A percentile compares a stretch with the other conserved stretches of the same genome.
These are phyloP conservation scores for Diutina catenulata DNA, from an alignment of 1,139 yeast species.

Conservation along the genomic window DNA sequence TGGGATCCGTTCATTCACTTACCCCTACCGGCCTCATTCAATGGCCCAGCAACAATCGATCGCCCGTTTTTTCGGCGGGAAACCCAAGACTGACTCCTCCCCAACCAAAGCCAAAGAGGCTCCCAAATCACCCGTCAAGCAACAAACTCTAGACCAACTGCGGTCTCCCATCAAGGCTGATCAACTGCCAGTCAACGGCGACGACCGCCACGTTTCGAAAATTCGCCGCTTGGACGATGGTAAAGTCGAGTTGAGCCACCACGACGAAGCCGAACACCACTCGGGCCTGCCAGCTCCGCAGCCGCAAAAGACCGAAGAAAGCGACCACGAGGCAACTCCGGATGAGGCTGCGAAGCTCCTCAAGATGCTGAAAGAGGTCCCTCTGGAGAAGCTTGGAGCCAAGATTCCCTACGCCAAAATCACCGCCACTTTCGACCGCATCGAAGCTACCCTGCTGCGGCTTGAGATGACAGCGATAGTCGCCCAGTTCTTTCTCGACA, in stretches of 20 bases:
- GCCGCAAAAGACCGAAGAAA: neutral
- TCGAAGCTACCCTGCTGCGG: neutral
- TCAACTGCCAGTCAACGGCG: neutral
- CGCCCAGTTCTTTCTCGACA: conserved; percentile 15
- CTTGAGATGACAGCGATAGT: conserved; percentile 14
- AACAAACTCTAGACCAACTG: neutral
- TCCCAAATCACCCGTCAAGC: neutral
- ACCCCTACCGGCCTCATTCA: too few species aligned
- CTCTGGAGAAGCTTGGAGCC: neutral
- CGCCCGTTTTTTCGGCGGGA: conserved; percentile 1
- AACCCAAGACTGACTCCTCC: too few species aligned
- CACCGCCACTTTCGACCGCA: neutral
- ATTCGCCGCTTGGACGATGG: neutral
- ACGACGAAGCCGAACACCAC: neutral
- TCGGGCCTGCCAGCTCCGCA: neutral
- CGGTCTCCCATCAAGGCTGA: neutral
- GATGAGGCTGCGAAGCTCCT: neutral
- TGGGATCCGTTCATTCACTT: too few species aligned
- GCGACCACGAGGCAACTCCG: neutral
- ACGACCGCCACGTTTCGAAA: neutral
- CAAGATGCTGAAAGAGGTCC: neutral
- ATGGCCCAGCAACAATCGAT: conserved; percentile 5
- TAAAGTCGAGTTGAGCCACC: neutral
- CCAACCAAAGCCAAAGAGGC: neutral
- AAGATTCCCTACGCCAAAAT: conserved; percentile 1